Evolutionary conservation across 192 early-diverging fungal species (phyloP), one percentile per base, ranked within the genome.

Genomic region (Gryganskiella cystojenkinii): DNA sequence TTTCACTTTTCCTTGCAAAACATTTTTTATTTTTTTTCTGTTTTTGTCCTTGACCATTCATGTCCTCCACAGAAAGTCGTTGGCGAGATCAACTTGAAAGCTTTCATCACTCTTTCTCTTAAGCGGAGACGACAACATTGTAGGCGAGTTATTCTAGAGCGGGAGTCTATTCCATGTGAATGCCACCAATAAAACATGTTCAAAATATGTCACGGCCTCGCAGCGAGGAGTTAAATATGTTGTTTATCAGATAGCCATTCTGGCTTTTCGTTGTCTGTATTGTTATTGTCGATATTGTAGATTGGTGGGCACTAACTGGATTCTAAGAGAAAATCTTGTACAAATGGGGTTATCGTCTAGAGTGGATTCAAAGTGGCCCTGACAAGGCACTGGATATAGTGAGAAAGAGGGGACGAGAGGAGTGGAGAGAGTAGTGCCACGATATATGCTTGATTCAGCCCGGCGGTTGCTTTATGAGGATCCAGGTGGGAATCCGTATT

Each of bases 261-360:
- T n/a, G n/a, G n/a, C n/a, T n/a, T n/a, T n/a, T n/a, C n/a, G n/a
- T n/a, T n/a, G n/a, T n/a, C n/a, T n/a, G n/a, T n/a, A n/a, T n/a
- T n/a, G n/a, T n/a, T n/a, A n/a, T n/a, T n/a, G n/a, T n/a, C n/a
- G n/a, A n/a, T n/a, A n/a, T n/a, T n/a, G n/a, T n/a, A n/a, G n/a
- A n/a, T n/a, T n/a, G n/a, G n/a, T n/a, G n/a, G n/a, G n/a, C n/a
- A n/a, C n/a, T 53, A 9, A 24, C 8, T 8, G 20, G 20, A 50
- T 50, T 54, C 52, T 54, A 54, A 54, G 33, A 33, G 52, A 54
- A 19, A 22, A 24, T 54, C 52, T 54, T 54, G 52, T 54, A 54
- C 52, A 54, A n/a, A 54, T n/a, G 17, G 28, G 52, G 17, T 19
- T 31, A 31, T 31, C 25, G 45, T 46, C 17, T 46, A 52, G 33